phyloP scores from a whole-genome alignment of 1,139 yeast species.

The Kodamaea plutei region DNA sequence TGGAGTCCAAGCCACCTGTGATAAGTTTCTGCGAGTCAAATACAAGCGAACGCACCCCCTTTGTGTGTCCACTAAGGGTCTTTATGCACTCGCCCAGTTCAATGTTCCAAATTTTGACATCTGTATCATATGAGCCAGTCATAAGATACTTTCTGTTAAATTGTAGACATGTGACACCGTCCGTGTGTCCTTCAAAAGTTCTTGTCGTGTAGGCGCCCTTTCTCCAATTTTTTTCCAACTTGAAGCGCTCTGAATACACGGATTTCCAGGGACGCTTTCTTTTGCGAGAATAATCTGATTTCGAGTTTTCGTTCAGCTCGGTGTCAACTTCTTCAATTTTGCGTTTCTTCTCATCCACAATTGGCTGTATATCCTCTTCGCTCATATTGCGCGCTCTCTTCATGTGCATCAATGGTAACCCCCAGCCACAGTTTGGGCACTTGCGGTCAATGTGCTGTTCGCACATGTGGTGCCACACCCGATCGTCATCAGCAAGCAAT shows the following conservation, averaged over 20 bases:
- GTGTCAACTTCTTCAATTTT: conserved; percentile 9
- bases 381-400: conserved; percentile 58
- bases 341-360: conserved; percentile 13
- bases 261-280: conserved; percentile 85
- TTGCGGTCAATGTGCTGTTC: conserved; percentile 96
- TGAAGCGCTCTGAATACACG: conserved; percentile 85
- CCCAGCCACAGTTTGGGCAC: conserved; percentile 99
- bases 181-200: conserved; percentile 78
- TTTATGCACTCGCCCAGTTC: conserved; percentile 74
- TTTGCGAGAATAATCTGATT: too few relatives aligned
- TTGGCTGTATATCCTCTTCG: conserved; percentile 24
- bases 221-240: conserved; percentile 93
- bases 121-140: conserved; percentile 89
- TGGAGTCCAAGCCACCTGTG: conserved; percentile 87
- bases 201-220: conserved; percentile 65
- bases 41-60: conserved; percentile 77
- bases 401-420: conserved; percentile 86
- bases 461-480: conserved; percentile 98
- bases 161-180: conserved; percentile 82
- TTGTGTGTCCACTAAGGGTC: conserved; percentile 76
- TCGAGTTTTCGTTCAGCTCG: background rate
- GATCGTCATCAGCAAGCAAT: conserved; percentile 85
- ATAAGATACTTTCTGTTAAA: conserved; percentile 72
- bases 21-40: conserved; percentile 87
- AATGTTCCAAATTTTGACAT: conserved; percentile 86